Evolutionary conservation across 1,284 basidiomycete genomes (phyloP), one percentile per base, ranked within the genome.

Genomic region (Xerocomus nothofagi): DNA sequence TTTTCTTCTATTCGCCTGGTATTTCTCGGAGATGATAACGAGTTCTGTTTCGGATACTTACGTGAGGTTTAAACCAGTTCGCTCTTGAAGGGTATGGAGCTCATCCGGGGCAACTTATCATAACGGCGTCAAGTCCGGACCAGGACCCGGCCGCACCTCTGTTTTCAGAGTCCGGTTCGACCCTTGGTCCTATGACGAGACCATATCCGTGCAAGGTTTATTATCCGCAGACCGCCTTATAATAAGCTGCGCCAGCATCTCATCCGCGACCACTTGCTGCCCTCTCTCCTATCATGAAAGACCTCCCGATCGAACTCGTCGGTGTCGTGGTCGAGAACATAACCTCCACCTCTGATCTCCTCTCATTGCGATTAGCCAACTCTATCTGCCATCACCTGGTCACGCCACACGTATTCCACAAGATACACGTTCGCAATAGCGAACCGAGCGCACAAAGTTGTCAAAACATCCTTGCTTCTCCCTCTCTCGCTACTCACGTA

Each of bases 241-340:
- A 65, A 65, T 59, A 44, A 44, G 26, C 29, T 33, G 32, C 29
- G 8, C 23, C n/a, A 23, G 12, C 42, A 18, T 18, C 30, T 14
- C 6, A 15, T 1, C 32, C n/a, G 3, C 15, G 4, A 39, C 9
- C 31, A 8, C 8, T 18, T 39, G 5, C 30, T 29, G n/a, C 27
- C 17, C 39, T n/a, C 14, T 21, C 23, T 9, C 20, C 3, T 42
- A 37, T 10, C 43, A 66, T 66, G 67, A 54, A 55, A 17, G 40
- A 66, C 30, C 40, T 66, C 0, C 67, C 64, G 7, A 44, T 67
- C 7, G 67, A 66, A 42, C 66, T 66, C 11, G 48, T 66, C 47
- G 53, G 52, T 21, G 50, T 53, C 2, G 53, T 66, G 32, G 56
- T 56, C 11, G 48, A 60, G 30, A 67, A 54, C 44, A 21, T 69